Evolutionary conservation across 2,329 filamentous ascomycete species (phyloP).

Genomic region (Colletotrichum agaves): DNA sequence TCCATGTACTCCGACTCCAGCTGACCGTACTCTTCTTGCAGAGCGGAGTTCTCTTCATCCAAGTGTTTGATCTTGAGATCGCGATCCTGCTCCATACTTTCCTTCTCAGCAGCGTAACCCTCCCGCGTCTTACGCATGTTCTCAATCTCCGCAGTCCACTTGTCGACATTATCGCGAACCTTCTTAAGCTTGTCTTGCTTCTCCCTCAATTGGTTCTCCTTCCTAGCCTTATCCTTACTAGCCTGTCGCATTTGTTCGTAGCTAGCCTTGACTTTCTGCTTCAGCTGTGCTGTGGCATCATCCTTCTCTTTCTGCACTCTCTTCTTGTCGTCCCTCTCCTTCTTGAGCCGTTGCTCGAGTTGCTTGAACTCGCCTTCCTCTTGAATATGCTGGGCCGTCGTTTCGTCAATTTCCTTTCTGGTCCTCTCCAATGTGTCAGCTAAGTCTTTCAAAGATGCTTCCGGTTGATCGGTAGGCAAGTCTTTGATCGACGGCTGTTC

Average conservation of each 20-base stretch:
- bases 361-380: conserved; percentile 78
- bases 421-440: conserved; percentile 84
- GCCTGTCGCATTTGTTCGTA: conserved; percentile 85
- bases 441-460: conserved; percentile 78
- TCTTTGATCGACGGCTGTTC: conserved; percentile 60
- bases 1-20: conserved; percentile 80
- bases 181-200: conserved; percentile 76
- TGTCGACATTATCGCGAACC: conserved; percentile 74
- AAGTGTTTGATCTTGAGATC: conserved; percentile 64
- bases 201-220: conserved; percentile 77
- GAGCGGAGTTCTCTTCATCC: conserved; percentile 64
- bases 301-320: conserved; percentile 89
- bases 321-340: conserved; percentile 82
- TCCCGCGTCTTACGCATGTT: conserved; percentile 68
- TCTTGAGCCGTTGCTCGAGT: conserved; percentile 74
- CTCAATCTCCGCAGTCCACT: conserved; percentile 72
- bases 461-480: conserved; percentile 61
- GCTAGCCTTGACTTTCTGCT: conserved; percentile 80
- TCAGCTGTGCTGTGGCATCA: conserved; percentile 85
- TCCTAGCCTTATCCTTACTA: conserved; percentile 81
- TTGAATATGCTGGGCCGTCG: conserved; percentile 74
- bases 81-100: conserved; percentile 60
- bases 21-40: conserved; percentile 72
- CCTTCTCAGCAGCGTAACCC: conserved; percentile 64
- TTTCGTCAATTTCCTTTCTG: conserved; percentile 84